A percentile compares a stretch with the other conserved stretches of the same genome.
These are phyloP conservation scores for Dalechampia spathulata DNA, from an alignment of 441 rosid species.

Conservation along the genomic window DNA sequence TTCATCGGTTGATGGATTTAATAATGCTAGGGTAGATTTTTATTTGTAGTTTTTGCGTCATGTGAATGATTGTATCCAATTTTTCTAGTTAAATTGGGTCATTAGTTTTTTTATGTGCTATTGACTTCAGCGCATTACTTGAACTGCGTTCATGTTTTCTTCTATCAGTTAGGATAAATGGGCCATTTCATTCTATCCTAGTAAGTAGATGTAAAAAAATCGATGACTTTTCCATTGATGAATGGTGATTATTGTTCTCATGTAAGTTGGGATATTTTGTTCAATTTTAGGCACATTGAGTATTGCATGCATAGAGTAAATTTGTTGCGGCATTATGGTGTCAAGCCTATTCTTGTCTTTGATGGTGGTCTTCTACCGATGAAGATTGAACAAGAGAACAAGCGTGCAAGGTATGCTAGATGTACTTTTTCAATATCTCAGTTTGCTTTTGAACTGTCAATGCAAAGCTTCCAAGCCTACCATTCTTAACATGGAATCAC, in stretches of 20 bases:
- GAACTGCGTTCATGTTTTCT: background rate
- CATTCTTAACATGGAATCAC: no score
- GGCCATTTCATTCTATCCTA: background rate
- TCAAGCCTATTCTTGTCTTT: constrained; percentile 81
- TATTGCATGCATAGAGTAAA: constrained; percentile 97
- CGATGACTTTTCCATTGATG: background rate
- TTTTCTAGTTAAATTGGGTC: no score
- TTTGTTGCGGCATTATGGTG: constrained; percentile 72
- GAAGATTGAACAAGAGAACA: constrained; percentile 97
- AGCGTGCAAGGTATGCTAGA: constrained; percentile 70
- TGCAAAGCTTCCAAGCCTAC: no score
- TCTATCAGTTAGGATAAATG: background rate
- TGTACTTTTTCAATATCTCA: background rate
- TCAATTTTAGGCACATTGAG: constrained; percentile 72
- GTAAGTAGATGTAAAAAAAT: background rate
- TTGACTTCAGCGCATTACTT: background rate
- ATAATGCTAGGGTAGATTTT: constrained; percentile 2
- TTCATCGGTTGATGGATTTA: background rate
- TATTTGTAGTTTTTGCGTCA: no score
- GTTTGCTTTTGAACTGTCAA: background rate
- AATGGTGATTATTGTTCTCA: background rate
- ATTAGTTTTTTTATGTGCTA: background rate
- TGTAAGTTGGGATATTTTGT: constrained; percentile 10
- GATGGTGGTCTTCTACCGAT: constrained; percentile 93
- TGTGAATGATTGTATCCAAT: background rate